phyloP scores from a whole-genome alignment of 1,284 basidiomycete genomes.

The Coniferiporia sulphurascens region DNA sequence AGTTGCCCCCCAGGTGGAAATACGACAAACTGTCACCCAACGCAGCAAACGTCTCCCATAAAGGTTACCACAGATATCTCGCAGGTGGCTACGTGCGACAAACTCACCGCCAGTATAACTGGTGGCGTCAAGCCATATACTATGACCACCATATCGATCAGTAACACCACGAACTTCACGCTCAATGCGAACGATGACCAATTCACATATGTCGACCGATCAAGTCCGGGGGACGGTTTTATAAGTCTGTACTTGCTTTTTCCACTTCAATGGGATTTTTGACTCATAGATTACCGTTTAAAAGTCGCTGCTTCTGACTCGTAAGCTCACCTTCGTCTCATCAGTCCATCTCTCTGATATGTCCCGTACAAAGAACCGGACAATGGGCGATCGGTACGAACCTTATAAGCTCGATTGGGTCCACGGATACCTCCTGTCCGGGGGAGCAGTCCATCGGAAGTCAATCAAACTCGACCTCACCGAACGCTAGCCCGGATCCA shows the following conservation, averaged over 20 bases:
- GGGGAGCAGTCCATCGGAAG: slow-evolving; percentile 9
- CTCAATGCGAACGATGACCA: slow-evolving; percentile 11
- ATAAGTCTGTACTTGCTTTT: background rate
- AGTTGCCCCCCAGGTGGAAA: slow-evolving; percentile 3
- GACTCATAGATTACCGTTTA: background rate
- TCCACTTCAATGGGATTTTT: background rate
- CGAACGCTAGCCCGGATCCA: background rate
- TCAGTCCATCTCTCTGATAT: background rate
- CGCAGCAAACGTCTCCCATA: background rate
- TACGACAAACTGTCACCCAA: slow-evolving; percentile 9
- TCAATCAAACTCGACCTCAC: slow-evolving; percentile 3
- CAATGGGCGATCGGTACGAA: slow-evolving; percentile 15
- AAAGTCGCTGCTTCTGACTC: slow-evolving; percentile 13
- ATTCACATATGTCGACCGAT: slow-evolving; percentile 10
- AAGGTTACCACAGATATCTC: slow-evolving; percentile 1
- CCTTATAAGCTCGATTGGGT: slow-evolving; percentile 8
- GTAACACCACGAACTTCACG: slow-evolving; percentile 5
- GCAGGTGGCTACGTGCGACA: slow-evolving; percentile 10
- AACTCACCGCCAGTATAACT: slow-evolving; percentile 2
- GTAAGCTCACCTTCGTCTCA: background rate
- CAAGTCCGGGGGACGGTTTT: slow-evolving; percentile 6
- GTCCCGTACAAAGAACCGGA: background rate
- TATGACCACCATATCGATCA: background rate
- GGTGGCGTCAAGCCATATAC: slow-evolving; percentile 13
- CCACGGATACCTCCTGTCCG: slow-evolving; percentile 10